These are phyloP conservation scores for Phalaenopsis hybrid DNA, from an alignment of 116 monocot genomes.

Conservation along the genomic window DNA sequence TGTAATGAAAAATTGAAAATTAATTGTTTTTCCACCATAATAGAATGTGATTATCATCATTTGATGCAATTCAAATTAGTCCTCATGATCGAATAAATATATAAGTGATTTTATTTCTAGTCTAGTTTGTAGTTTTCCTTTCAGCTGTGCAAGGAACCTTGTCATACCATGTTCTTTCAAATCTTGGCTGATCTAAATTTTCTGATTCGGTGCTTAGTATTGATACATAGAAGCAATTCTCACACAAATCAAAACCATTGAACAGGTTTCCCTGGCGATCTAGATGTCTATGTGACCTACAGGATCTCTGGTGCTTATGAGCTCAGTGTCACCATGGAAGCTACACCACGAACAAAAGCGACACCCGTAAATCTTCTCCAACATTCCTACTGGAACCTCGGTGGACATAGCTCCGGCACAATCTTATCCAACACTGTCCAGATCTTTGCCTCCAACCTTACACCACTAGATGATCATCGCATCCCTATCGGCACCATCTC, in stretches of 20 bases:
- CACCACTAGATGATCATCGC: constrained; percentile 40
- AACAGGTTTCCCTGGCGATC: constrained; percentile 73
- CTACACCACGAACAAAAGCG: constrained; percentile 43
- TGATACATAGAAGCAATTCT: neutral
- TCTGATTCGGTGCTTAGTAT: too few relatives aligned
- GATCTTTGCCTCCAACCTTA: constrained; percentile 62
- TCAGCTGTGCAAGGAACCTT: too few relatives aligned
- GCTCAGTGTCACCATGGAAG: constrained; percentile 47
- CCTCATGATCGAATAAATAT: too few relatives aligned
- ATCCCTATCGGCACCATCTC: constrained; percentile 57
- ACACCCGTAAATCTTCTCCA: constrained; percentile 82
- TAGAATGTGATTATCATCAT: too few relatives aligned
- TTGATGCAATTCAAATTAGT: too few relatives aligned
- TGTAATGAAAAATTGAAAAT: too few relatives aligned
- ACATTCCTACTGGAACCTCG: constrained; percentile 91
- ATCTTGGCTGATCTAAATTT: too few relatives aligned
- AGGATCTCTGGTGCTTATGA: constrained; percentile 38
- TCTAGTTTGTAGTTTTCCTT: too few relatives aligned
- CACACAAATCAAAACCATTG: neutral
- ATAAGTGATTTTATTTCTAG: too few relatives aligned
- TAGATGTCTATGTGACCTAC: constrained; percentile 81
- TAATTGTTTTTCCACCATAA: too few relatives aligned
- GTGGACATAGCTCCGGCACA: constrained; percentile 43
- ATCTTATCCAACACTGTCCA: constrained; percentile 62
- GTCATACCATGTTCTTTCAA: too few relatives aligned